Base-by-base conservation (phyloP, 164 flowering plant species). In the Warburgia ugandensis region DNA sequence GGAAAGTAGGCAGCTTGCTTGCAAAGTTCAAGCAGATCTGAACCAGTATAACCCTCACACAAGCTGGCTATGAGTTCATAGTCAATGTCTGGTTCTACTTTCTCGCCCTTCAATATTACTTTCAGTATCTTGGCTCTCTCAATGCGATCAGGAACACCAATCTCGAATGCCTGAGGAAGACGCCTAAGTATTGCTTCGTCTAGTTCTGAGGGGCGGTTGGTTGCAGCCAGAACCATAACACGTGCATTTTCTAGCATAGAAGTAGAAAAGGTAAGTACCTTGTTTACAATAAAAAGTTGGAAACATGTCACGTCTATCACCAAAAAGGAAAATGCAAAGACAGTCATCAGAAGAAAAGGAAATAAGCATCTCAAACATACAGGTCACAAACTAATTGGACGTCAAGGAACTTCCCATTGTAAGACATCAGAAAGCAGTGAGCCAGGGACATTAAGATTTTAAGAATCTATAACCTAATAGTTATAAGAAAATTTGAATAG, bases 141-240 rank as follows among this genome's bases (percentile, higher is more conserved):
- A 32, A 38, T 68, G 29, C 64, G 64, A 36, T 83, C 79, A 29
- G 99, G 99, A 8, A 79, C 56, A 41, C 99, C 95, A 61, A 94
- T 84, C 69, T 94, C 97, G 72, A 94, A 94, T 4, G 96, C 78
- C 61, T 89, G 96, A 39, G 99, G 89, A 65, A 94, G 80, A 36
- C 97, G 94, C 13, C 99, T 70, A 11, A 94, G 83, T 64, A 94
- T 94, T 63, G 99, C 99, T 65, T 94, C 99, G 70, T 94, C 99
- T 54, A 94, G 96, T 60, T 94, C 97, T 44, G 89, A 81, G 48
- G 99, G 99, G 26, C 97, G 92, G 66, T 89, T 94, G 48, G 99
- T 94, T 25, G 99, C 99, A 63, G 97, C 95, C 58, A 94, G 92
- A 43, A 94, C 99, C 97, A 89, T 84, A 17, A 94, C 99, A 41